Evolutionary conservation across 495 filamentous ascomycete genomes (phyloP).

Genomic region (Penicillium canariense): DNA sequence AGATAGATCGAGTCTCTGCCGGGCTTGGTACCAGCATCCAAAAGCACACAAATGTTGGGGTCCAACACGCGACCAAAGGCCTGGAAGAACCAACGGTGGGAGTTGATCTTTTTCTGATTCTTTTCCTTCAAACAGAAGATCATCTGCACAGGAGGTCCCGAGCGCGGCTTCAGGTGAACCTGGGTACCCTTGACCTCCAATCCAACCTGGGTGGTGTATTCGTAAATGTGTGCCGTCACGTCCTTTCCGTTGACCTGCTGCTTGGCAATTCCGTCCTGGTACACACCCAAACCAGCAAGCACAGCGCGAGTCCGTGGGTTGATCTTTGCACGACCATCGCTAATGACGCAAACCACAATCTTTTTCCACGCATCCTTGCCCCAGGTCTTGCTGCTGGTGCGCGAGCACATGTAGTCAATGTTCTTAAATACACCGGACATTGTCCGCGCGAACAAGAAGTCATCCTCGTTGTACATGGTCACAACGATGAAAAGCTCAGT

Average conservation of each 20-base stretch:
- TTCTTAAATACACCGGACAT: conserved; percentile 99
- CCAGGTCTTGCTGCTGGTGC: conserved; percentile 92
- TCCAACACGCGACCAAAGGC: conserved; percentile 91
- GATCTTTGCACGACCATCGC: conserved; percentile 97
- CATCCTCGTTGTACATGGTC: conserved; percentile 99
- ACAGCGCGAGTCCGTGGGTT: conserved; percentile 88
- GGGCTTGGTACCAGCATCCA: conserved; percentile 94
- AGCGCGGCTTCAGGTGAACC: conserved; percentile 72
- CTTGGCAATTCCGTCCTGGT: conserved; percentile 98
- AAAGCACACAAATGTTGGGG: conserved; percentile 93
- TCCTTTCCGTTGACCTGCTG: conserved; percentile 96
- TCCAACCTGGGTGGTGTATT: conserved; percentile 94
- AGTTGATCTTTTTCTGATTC: conserved; percentile 99
- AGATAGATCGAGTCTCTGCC: conserved; percentile 93
- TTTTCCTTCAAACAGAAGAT: conserved; percentile 99
- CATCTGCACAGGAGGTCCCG: conserved; percentile 86
- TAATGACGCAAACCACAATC: conserved; percentile 97
- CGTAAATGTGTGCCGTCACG: conserved; percentile 98
- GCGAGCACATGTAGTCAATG: conserved; percentile 92
- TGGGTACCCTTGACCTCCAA: conserved; percentile 85
- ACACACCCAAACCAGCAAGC: conserved; percentile 89
- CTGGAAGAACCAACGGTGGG: conserved; percentile 98
- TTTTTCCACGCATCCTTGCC: conserved; percentile 99
- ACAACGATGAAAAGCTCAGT: conserved; percentile 98
- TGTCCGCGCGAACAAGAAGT: conserved; percentile 92